A percentile compares a stretch with the other conserved stretches of the same genome.
These are phyloP conservation scores for Puya raimondii DNA, from an alignment of 176 grass and related monocot genomes.

Conservation along the genomic window DNA sequence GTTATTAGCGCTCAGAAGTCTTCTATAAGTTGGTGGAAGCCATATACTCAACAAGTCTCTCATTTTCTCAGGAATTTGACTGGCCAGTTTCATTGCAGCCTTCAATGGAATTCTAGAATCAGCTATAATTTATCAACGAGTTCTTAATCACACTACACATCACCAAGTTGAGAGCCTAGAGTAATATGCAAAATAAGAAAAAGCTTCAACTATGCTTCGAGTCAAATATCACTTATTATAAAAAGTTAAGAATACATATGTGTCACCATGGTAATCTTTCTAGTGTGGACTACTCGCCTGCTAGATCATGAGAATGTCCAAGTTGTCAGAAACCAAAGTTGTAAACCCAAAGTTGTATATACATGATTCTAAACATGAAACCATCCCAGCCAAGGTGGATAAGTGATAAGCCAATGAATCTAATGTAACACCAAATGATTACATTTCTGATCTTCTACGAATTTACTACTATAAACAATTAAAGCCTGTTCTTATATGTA, in stretches of 20 bases:
- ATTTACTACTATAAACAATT: not conserved
- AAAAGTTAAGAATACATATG: not conserved
- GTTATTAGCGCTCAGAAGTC: conserved; percentile 65
- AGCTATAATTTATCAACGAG: not conserved
- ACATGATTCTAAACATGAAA: no score
- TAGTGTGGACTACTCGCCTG: not conserved
- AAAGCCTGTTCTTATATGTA: not conserved
- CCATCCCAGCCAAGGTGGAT: no score
- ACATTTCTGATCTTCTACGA: not conserved
- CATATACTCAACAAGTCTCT: conserved; percentile 53
- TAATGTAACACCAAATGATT: no score
- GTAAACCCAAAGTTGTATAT: no score
- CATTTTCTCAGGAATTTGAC: conserved; percentile 41
- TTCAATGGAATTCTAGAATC: conserved; percentile 24
- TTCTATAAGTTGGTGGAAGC: conserved; percentile 62
- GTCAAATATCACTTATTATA: not conserved
- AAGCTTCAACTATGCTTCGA: not conserved
- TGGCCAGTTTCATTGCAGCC: conserved; percentile 47
- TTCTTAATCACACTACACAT: not conserved
- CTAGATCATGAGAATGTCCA: not conserved
- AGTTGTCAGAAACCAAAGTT: not conserved
- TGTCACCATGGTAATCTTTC: not conserved
- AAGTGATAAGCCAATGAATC: no score
- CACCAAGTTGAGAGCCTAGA: not conserved
- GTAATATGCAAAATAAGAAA: conserved; percentile 5